These are phyloP conservation scores for Penicillium crystallinum DNA, from an alignment of 495 filamentous ascomycete genomes.

Conservation along the genomic window DNA sequence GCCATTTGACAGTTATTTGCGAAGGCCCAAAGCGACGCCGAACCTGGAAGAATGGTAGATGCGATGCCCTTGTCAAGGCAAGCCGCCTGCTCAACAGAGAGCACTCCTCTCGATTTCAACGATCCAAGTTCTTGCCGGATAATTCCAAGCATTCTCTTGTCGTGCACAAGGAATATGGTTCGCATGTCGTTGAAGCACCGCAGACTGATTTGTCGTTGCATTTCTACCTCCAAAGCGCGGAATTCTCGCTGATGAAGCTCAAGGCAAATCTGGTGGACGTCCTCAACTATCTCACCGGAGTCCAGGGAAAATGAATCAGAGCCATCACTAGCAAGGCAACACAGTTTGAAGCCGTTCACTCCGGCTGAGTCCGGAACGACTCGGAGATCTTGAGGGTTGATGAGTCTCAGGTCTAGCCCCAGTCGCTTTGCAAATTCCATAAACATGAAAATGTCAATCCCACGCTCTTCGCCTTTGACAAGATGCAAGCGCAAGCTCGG, in stretches of 20 bases:
- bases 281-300: constrained; percentile 25
- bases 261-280: constrained; percentile 36
- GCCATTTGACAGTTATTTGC: neutral
- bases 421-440: constrained; percentile 13
- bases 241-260: constrained; percentile 43
- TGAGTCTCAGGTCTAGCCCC: constrained; percentile 11
- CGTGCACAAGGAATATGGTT: constrained; percentile 33
- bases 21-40: neutral
- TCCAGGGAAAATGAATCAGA: neutral
- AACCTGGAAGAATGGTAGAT: constrained; percentile 12
- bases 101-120: constrained; percentile 16
- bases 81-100: constrained; percentile 24
- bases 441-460: constrained; percentile 32
- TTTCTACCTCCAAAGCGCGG: constrained; percentile 18
- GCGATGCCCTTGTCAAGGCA: constrained; percentile 14
- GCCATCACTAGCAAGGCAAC: constrained; percentile 9
- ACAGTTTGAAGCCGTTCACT: constrained; percentile 19
- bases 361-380: constrained; percentile 9
- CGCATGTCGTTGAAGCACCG: constrained; percentile 34
- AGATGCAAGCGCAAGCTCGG: constrained; percentile 26
- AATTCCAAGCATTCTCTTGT: constrained; percentile 38
- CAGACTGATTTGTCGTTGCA: constrained; percentile 15
- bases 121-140: constrained; percentile 26
- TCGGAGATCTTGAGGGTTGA: constrained; percentile 15
- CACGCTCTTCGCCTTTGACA: constrained; percentile 29